phyloP scores from a whole-genome alignment of 768 basidiomycete genomes.

The Crucibulum laeve region DNA sequence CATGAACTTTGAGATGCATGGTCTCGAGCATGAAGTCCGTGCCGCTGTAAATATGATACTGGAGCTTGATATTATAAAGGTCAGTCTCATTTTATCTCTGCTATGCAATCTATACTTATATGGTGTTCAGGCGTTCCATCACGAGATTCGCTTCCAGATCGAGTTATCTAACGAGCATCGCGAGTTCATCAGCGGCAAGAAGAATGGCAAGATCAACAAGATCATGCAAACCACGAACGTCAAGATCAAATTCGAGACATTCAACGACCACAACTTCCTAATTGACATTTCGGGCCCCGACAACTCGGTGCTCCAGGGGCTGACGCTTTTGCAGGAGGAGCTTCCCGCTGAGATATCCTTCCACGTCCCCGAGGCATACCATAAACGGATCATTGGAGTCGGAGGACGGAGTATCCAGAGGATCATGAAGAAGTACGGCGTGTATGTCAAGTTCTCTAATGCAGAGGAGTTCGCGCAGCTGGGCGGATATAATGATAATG shows the following conservation, averaged over 20 bases:
- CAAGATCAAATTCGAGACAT: constrained; percentile 98
- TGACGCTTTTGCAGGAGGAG: constrained; percentile 91
- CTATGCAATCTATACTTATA: constrained; percentile 4
- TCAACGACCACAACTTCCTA: constrained; percentile 93
- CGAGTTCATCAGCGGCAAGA: constrained; percentile 98
- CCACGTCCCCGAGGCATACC: constrained; percentile 96
- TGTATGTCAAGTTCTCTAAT: constrained; percentile 98
- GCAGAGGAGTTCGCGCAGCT: constrained; percentile 94
- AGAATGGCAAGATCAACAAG: constrained; percentile 99
- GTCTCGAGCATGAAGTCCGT: constrained; percentile 87
- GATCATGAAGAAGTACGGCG: constrained; percentile 99
- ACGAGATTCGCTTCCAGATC: constrained; percentile 97
- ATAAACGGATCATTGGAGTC: constrained; percentile 98
- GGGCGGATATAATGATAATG: constrained; percentile 94
- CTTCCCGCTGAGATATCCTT: constrained; percentile 98
- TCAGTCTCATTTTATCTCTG: constrained; percentile 22
- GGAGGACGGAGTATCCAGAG: constrained; percentile 97
- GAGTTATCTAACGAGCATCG: constrained; percentile 97
- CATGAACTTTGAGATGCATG: constrained; percentile 97
- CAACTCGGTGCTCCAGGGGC: constrained; percentile 78
- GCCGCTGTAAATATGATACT: constrained; percentile 80
- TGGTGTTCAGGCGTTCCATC: constrained; percentile 73
- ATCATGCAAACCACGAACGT: constrained; percentile 97
- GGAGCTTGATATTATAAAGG: constrained; percentile 91
- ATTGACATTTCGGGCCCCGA: constrained; percentile 89